Conservation (phyloP, 192 early-diverging fungal species). For the Podila clonocystis region DNA sequence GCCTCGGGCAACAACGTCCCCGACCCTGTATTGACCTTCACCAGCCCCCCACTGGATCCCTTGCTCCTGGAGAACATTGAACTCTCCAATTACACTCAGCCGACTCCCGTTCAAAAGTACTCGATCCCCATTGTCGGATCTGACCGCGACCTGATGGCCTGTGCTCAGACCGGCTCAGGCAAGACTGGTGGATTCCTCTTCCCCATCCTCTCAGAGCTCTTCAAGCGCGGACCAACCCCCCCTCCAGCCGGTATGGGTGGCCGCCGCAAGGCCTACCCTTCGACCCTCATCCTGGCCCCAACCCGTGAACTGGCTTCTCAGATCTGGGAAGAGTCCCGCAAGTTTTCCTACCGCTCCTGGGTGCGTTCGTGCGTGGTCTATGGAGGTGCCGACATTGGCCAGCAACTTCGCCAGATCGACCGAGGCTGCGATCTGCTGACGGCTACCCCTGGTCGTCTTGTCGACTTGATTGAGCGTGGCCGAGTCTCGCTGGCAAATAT, state of each 20-base stretch:
- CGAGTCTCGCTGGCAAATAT: slow-evolving; percentile 79
- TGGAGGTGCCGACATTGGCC: slow-evolving; percentile 91
- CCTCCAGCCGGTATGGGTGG: slow-evolving; percentile 65
- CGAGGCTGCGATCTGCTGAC: slow-evolving; percentile 93
- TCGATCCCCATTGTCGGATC: slow-evolving; percentile 83
- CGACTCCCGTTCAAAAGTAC: slow-evolving; percentile 96
- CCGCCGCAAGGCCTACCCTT: slow-evolving; percentile 76
- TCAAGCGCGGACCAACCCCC: slow-evolving; percentile 77
- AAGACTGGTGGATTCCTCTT: slow-evolving; percentile 98
- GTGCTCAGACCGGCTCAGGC: slow-evolving; percentile 95
- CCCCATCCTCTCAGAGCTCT: slow-evolving; percentile 92
- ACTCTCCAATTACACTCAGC: slow-evolving; percentile 83
- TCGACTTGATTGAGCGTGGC: slow-evolving; percentile 90
- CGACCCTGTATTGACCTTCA: slow-evolving; percentile 57
- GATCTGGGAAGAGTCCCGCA: slow-evolving; percentile 90
- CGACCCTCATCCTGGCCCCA: slow-evolving; percentile 87
- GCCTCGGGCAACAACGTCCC: slow-evolving; percentile 78
- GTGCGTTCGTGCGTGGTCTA: slow-evolving; percentile 92
- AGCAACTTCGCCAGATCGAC: slow-evolving; percentile 88
- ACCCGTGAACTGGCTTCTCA: slow-evolving; percentile 97
- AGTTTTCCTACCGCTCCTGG: slow-evolving; percentile 89
- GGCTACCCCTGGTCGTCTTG: slow-evolving; percentile 94
- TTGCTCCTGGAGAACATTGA: slow-evolving; percentile 91
- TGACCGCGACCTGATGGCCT: slow-evolving; percentile 98
- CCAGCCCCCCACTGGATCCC: slow-evolving; percentile 75